A percentile compares a stretch with the other conserved stretches of the same genome.
Conservation (phyloP, 192 early-diverging fungal species). For the Coemansia sp. region DNA sequence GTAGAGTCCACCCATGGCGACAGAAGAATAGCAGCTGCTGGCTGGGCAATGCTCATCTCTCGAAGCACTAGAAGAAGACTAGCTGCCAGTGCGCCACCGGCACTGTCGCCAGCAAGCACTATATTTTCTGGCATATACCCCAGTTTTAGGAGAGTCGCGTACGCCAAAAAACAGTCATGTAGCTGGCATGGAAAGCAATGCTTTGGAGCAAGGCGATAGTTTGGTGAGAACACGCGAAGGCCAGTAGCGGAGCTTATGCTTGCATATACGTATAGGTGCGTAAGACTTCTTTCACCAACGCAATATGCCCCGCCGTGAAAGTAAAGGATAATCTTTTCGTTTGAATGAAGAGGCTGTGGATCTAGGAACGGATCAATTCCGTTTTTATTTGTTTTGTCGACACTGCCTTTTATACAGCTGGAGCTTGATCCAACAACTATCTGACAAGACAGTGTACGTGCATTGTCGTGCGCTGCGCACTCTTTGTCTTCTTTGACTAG, state of each 20-base stretch:
- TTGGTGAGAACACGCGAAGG: conserved; percentile 43
- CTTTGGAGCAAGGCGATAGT: conserved; percentile 44
- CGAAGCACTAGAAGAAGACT: conserved; percentile 28
- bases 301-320: conserved; percentile 54
- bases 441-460: conserved; percentile 40
- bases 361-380: background rate
- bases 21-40: conserved; percentile 18
- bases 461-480: background rate
- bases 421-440: conserved; percentile 20
- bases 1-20: conserved; percentile 53
- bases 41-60: conserved; percentile 23
- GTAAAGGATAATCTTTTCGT: conserved; percentile 38
- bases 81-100: conserved; percentile 39
- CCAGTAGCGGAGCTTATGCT: conserved; percentile 27
- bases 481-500: conserved; percentile 22
- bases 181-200: conserved; percentile 61
- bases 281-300: conserved; percentile 50
- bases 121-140: conserved; percentile 48
- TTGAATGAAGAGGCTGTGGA: conserved; percentile 13
- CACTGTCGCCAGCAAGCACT: conserved; percentile 47
- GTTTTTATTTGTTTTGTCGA: background rate
- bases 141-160: conserved; percentile 60
- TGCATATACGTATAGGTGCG: conserved; percentile 42
- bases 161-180: conserved; percentile 78
- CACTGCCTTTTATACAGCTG: background rate